Percentiles rank a stretch among this genome's conserved stretches.
Evolutionary conservation across 2,329 filamentous ascomycete genomes (phyloP).

Genomic region (Torrubiellomyces zombiae): DNA sequence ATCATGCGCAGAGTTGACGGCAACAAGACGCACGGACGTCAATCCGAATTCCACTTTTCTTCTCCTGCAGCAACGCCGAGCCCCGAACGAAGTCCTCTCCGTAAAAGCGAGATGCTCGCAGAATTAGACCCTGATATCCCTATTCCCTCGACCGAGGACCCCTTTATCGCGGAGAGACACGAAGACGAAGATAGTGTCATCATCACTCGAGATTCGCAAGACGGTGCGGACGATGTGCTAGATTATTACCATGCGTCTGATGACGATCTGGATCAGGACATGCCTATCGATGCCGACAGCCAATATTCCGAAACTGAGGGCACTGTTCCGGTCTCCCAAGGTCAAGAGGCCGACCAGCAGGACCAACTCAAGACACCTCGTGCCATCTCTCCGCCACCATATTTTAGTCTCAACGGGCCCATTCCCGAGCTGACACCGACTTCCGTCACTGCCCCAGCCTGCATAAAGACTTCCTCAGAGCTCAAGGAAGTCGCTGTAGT

Average conservation of each 20-base stretch:
- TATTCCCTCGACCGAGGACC: constrained; percentile 71
- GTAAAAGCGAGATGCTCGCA: background rate
- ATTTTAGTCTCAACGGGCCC: constrained; percentile 2
- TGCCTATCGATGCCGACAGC: constrained; percentile 17
- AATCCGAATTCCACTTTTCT: constrained; percentile 48
- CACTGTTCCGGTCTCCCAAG: too few species aligned
- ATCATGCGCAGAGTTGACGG: constrained; percentile 79
- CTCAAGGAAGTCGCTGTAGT: too few species aligned
- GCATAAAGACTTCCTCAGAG: too few species aligned
- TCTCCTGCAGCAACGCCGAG: constrained; percentile 42
- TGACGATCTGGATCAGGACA: constrained; percentile 30
- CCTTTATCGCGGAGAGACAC: constrained; percentile 37
- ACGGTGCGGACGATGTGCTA: constrained; percentile 46
- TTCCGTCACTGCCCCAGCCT: background rate
- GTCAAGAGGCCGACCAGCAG: too few species aligned
- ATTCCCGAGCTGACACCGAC: constrained; percentile 20
- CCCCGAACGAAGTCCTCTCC: constrained; percentile 37
- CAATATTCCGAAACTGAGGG: too few species aligned
- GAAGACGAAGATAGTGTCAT: constrained; percentile 42
- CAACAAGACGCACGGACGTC: constrained; percentile 33
- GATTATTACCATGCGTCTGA: constrained; percentile 46
- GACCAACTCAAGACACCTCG: constrained; percentile 37
- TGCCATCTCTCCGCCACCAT: constrained; percentile 15
- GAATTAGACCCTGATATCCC: constrained; percentile 71
- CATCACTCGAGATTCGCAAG: constrained; percentile 49